Base-by-base conservation (phyloP, 345 rosid species). In the Orychophragmus violaceus region DNA sequence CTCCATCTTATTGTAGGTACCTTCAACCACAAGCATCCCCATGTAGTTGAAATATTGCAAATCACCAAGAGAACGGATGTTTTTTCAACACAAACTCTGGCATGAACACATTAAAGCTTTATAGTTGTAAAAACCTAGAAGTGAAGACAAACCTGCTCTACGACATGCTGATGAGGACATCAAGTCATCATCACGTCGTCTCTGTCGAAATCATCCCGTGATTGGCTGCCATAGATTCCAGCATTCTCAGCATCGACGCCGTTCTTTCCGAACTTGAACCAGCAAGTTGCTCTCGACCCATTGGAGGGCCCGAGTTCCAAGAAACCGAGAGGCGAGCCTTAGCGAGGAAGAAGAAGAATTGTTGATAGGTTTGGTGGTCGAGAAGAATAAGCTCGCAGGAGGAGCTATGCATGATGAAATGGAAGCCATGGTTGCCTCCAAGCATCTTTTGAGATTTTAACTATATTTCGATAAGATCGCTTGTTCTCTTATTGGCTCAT, bases 231-330 rank as follows among this genome's bases (percentile, higher is more conserved):
- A 77, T 93, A 93, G 70, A 90, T 87, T 35, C 98, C 98, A 59
- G 98, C 97, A 61, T 87, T 86, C 75, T 90, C 91, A 51, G 98
- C 94, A 70, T 92, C 97, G n/a, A 87, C 91, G 17, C 96, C 98
- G 72, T 75, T 85, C 71, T 86, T 84, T 33, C 97, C 96, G 66
- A 92, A 87, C 83, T 71, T 86, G 80, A 92, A 92, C 91, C 93
- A 92, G 80, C 95, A 85, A 67, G 62, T 76, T 23, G 83, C 54
- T 80, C 80, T 89, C 3, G 84, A 81, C 39, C 93, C 93, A 60
- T 87, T 84, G 6, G 88, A 81, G 48, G 95, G 91, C 78, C 16
- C 53, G 74, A 57, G 62, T 5, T 69, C 88, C 93, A 82, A 87
- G 80, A 79, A 89, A 86, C 69, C 60, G 76, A 37, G 88, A 80